Conservation (phyloP, 2,329 filamentous ascomycete species). For the Akanthomyces uredinophilus region DNA sequence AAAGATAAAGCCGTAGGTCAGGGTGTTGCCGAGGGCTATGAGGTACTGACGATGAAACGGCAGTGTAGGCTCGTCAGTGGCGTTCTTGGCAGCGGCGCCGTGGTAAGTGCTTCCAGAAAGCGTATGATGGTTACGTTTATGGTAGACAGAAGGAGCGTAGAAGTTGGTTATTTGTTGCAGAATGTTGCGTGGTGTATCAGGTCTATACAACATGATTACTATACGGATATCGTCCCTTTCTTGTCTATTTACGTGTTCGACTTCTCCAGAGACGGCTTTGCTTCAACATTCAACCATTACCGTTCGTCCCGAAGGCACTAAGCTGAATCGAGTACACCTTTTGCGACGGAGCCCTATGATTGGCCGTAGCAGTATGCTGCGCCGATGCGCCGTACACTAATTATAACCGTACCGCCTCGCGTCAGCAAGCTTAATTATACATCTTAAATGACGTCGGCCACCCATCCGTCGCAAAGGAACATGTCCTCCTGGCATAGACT, state of each 20-base stretch:
- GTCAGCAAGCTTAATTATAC: not conserved
- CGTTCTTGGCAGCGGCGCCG: not conserved
- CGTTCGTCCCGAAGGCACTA: not conserved
- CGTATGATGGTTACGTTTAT: not conserved
- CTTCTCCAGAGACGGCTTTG: not conserved
- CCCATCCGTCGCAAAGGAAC: not conserved
- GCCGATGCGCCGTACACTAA: not conserved
- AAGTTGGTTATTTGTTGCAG: not conserved
- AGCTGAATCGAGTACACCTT: not conserved
- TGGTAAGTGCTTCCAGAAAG: not conserved
- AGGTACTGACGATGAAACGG: constrained; percentile 15
- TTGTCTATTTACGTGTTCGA: not conserved
- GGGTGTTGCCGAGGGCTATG: constrained; percentile 4
- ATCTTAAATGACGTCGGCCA: not conserved
- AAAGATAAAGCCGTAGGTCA: constrained; percentile 10
- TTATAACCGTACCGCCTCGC: not conserved
- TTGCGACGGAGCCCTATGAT: not conserved
- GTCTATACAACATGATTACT: too few relatives aligned
- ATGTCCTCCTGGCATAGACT: not conserved
- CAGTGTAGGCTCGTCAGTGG: not conserved
- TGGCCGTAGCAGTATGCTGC: not conserved
- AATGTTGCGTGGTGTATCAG: too few relatives aligned
- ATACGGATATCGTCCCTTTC: too few relatives aligned
- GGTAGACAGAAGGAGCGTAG: not conserved
- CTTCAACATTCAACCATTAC: not conserved